A percentile compares a stretch with the other conserved stretches of the same genome.
These are phyloP conservation scores for Centrapalus pauciflorus DNA, from an alignment of 129 eudicot species.

Conservation along the genomic window DNA sequence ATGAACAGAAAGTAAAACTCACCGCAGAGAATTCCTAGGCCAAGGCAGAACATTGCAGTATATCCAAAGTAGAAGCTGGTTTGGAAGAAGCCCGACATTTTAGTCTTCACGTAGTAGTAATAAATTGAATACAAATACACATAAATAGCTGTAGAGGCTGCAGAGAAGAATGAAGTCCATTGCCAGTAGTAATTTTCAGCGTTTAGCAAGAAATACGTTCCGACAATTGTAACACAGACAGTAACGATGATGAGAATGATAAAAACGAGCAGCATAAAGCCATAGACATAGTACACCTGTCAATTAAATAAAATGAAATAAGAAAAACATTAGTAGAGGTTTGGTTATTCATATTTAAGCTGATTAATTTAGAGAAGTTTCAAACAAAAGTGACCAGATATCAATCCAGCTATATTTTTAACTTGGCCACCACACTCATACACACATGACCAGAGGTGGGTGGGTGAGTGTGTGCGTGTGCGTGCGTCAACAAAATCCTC, in stretches of 20 bases:
- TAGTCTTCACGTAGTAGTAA: conserved; percentile 71
- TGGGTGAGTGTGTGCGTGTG: too few relatives aligned
- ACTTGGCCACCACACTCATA: too few relatives aligned
- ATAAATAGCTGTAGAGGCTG: conserved; percentile 73
- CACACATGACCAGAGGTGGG: too few relatives aligned
- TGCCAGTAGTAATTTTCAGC: conserved; percentile 88
- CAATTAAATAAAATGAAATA: background rate
- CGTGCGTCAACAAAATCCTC: too few relatives aligned
- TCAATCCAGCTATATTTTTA: too few relatives aligned
- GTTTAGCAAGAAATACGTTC: conserved; percentile 69
- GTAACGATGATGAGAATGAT: conserved; percentile 66
- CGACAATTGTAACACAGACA: conserved; percentile 75
- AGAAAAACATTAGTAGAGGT: background rate
- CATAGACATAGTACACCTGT: conserved; percentile 81
- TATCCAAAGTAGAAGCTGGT: conserved; percentile 81
- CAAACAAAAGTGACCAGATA: too few relatives aligned
- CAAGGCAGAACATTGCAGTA: conserved; percentile 74
- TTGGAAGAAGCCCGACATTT: conserved; percentile 86
- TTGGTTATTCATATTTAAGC: background rate
- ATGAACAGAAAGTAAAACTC: conserved; percentile 8
- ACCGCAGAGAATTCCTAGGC: conserved; percentile 75
- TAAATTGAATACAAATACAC: conserved; percentile 68
- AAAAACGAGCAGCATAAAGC: conserved; percentile 76
- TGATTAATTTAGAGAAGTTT: background rate
- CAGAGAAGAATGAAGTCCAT: conserved; percentile 81